These are phyloP conservation scores for Thelonectria discophora DNA, from an alignment of 2,329 filamentous ascomycete species.

Conservation along the genomic window DNA sequence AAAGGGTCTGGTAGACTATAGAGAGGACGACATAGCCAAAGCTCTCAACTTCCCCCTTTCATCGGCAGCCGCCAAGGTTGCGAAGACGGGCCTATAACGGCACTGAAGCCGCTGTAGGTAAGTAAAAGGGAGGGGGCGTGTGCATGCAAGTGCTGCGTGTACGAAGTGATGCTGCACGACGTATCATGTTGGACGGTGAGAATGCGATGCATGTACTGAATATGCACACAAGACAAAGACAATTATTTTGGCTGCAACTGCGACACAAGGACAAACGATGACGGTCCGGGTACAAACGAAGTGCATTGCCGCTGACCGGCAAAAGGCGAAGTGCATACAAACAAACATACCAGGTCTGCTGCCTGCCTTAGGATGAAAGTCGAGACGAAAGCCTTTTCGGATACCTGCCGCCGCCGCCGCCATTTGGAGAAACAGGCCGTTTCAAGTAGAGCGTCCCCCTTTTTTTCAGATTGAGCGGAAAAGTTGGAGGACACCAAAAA, in stretches of 20 bases:
- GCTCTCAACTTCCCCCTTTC: slow-evolving; percentile 2
- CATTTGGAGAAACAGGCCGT: background rate
- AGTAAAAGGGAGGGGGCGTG: background rate
- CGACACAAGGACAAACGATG: background rate
- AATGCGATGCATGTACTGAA: background rate
- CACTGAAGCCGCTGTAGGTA: slow-evolving; percentile 16
- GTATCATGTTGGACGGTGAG: background rate
- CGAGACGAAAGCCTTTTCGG: background rate
- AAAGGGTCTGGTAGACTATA: background rate
- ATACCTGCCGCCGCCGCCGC: background rate
- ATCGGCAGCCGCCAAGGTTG: slow-evolving; percentile 13
- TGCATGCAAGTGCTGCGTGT: background rate
- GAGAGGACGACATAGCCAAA: background rate
- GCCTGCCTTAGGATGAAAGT: background rate
- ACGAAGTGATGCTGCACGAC: background rate
- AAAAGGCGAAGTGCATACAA: background rate
- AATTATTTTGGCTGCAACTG: background rate
- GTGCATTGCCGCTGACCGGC: background rate
- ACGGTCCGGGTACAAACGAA: background rate
- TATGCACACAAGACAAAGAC: no score
- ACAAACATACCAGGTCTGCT: background rate
- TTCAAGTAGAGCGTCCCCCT: background rate
- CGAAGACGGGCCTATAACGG: slow-evolving; percentile 13
- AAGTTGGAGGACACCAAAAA: background rate
- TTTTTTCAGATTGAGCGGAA: background rate